Evolutionary conservation across 495 filamentous ascomycete genomes (phyloP), one percentile per base, ranked within the genome.

Genomic region (Terfezia boudieri): DNA sequence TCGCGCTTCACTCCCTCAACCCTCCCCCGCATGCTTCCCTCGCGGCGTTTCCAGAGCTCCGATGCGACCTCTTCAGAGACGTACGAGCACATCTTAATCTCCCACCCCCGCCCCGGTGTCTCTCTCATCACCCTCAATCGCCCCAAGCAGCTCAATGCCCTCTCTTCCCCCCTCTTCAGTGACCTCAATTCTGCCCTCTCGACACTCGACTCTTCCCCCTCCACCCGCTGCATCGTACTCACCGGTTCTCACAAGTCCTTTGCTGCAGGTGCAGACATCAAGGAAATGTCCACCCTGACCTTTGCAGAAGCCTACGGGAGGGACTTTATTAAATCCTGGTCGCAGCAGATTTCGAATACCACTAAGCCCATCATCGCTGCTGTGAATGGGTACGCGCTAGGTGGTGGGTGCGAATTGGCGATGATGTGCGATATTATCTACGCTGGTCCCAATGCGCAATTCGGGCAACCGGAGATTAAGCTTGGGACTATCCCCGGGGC

Each of bases 391-490:
- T 85, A 94, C 65, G 90, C 90, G 20, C 76, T 95, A 14, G 90
- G 90, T 43, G 90, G 90, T 11, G 90, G 90, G 32, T 98, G 90
- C 67, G 90, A 98, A 71, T 76, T 98, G 9, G 90, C 90, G n/a
- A 77, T 98, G 67, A 98, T 95, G 89, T 80, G 80, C 60, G 90
- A 98, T 67, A 81, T 98, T 61, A 65, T 98, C 51, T 95, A 95
- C 74, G 90, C 84, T 71, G 84, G 83, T 9, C 67, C 76, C 26
- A 75, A 61, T 8, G 89, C 90, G 53, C 85, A 80, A 53, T 94
- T 98, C 62, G 90, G 90, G 0, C 90, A 96, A 71, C 90, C 90
- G 4, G 90, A 98, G 72, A 86, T 98, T 71, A 92, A 84, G 67
- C 73, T 98, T 5, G 90, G 90, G 14, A 80, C 80, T 0, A 89